These are phyloP conservation scores for Aspergillus ellipticus DNA, from an alignment of 495 filamentous ascomycete genomes.

Conservation along the genomic window DNA sequence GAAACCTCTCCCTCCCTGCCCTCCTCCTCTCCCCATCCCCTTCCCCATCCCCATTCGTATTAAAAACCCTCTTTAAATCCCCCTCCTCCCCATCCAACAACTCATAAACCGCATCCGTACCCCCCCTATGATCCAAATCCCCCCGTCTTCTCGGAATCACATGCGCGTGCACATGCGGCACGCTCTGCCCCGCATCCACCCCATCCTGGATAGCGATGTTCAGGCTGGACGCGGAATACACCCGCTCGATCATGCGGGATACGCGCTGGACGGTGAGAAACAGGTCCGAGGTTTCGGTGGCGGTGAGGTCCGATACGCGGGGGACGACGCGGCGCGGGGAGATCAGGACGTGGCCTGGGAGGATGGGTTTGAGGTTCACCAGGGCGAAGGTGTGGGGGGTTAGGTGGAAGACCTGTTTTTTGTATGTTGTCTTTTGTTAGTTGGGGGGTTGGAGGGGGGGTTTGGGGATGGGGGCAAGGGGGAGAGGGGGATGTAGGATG, in stretches of 20 bases:
- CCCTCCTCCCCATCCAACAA: constrained; percentile 82
- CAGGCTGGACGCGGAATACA: constrained; percentile 64
- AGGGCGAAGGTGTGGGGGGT: constrained; percentile 78
- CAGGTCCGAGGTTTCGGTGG: constrained; percentile 74
- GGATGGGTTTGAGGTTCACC: constrained; percentile 90
- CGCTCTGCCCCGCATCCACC: constrained; percentile 79
- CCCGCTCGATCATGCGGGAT: constrained; percentile 68
- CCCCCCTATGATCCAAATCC: constrained; percentile 52
- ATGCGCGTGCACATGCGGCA: constrained; percentile 90
- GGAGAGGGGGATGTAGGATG: not conserved
- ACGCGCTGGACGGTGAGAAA: constrained; percentile 81
- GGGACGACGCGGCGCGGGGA: constrained; percentile 55
- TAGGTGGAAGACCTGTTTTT: constrained; percentile 69
- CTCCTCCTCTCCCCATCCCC: constrained; percentile 11
- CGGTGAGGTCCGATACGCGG: constrained; percentile 70
- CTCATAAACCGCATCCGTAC: constrained; percentile 68
- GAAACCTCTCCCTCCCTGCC: constrained; percentile 42
- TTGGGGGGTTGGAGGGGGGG: not conserved
- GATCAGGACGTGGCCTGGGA: constrained; percentile 90
- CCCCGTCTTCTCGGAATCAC: constrained; percentile 71
- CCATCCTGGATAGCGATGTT: constrained; percentile 97
- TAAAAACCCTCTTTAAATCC: constrained; percentile 60
- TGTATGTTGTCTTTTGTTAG: not conserved
- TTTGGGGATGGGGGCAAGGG: not conserved
- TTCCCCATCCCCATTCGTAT: constrained; percentile 17